phyloP scores from a whole-genome alignment of 2,329 filamentous ascomycete species.

The Neofusicoccum sp. region DNA sequence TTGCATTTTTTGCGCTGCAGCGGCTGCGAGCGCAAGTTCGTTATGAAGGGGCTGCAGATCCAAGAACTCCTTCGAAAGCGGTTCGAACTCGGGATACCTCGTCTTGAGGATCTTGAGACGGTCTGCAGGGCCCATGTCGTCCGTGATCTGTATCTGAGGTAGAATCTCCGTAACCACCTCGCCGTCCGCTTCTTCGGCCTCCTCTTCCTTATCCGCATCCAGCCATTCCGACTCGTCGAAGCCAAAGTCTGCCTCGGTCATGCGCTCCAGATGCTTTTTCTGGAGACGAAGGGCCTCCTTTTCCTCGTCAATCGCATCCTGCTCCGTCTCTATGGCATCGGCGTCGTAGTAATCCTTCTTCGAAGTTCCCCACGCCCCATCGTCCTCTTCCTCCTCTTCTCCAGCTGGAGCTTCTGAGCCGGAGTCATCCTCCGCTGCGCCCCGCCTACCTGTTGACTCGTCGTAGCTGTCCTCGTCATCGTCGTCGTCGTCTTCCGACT shows the following conservation, averaged over 20 bases:
- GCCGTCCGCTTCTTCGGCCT: conserved; percentile 39
- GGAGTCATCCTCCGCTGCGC: conserved; percentile 33
- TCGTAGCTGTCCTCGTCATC: conserved; percentile 38
- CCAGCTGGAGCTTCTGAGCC: conserved; percentile 42
- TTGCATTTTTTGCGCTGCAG: conserved; percentile 51
- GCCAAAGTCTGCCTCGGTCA: conserved; percentile 89
- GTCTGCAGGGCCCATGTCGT: conserved; percentile 74
- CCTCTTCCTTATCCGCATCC: conserved; percentile 51
- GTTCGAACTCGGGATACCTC: conserved; percentile 90
- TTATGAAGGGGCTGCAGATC: conserved; percentile 64
- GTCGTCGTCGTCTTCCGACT: conserved; percentile 46
- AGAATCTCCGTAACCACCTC: conserved; percentile 82
- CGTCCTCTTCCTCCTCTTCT: conserved; percentile 56
- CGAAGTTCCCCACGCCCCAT: conserved; percentile 81
- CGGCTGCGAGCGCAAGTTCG: conserved; percentile 58
- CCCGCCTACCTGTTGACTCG: conserved; percentile 32
- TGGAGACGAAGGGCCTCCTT: conserved; percentile 83
- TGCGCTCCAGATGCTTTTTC: conserved; percentile 83
- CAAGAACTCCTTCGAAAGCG: conserved; percentile 75
- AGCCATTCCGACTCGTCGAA: conserved; percentile 90
- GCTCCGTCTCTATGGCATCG: conserved; percentile 69
- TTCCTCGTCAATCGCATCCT: conserved; percentile 85
- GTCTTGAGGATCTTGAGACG: conserved; percentile 71
- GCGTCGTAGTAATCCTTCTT: conserved; percentile 92
- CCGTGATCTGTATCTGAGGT: conserved; percentile 76